These are phyloP conservation scores for Corniculantispora saksenae DNA, from an alignment of 2,329 filamentous ascomycete species.

Conservation along the genomic window DNA sequence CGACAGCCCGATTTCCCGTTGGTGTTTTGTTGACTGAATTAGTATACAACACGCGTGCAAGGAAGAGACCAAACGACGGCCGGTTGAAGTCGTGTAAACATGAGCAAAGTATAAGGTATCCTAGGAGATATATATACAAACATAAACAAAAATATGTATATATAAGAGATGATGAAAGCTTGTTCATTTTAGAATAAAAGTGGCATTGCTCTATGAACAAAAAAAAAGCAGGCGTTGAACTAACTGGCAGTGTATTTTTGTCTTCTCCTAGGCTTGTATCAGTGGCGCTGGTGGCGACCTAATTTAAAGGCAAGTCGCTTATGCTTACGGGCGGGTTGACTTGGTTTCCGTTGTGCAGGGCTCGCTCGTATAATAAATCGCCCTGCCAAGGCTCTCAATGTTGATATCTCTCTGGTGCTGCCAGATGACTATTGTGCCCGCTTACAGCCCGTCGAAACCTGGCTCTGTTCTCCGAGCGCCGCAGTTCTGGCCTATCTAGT, in stretches of 20 bases:
- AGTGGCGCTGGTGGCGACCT: not conserved
- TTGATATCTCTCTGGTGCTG: not conserved
- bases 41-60: not conserved
- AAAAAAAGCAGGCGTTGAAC: no score
- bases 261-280: no score
- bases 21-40: no score
- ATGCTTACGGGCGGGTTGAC: not conserved
- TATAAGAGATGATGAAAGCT: no score
- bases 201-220: no score
- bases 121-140: no score
- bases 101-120: no score
- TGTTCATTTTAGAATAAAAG: no score
- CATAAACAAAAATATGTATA: no score
- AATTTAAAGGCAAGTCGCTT: not conserved
- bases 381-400: conserved; percentile 2
- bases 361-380: not conserved
- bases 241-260: no score
- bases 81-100: no score
- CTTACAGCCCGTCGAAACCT: not conserved
- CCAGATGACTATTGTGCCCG: not conserved
- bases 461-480: not conserved
- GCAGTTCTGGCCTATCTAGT: not conserved
- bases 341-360: not conserved
- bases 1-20: not conserved
- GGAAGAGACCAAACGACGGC: no score